Base-by-base conservation (phyloP, 257 asterid species). In the Paraleonurus japonicus region DNA sequence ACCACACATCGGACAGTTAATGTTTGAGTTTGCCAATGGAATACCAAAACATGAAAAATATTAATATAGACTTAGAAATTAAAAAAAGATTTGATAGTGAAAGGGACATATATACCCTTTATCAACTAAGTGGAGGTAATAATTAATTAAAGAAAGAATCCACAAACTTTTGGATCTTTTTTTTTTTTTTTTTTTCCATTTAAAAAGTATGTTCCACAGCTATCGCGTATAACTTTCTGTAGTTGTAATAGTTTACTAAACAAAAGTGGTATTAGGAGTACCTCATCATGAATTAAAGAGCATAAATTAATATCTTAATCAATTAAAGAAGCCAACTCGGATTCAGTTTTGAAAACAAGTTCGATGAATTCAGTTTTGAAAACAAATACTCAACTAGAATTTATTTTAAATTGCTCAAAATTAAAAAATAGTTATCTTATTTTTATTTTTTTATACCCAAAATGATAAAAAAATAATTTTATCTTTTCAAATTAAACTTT, bases 81-180 rank as follows among this genome's bases (percentile, higher is more conserved):
- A n/a, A 45, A 6, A n/a, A 2, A 48, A 61, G 62, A 48, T 71
- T 45, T 1, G 51, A 45, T 47, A 12, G 2, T 32, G 76, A 48
- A 48, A 71, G 48, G 10, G 75, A 70, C 48, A 58, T 53, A 16
- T 7, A 39, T 69, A 4, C 24, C 27, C 43, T 39, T 57, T 35
- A 23, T 28, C 48, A 24, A 70, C n/a, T 26, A 22, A 54, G 50
- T 43, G 69, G 69, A 16, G 22, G 22, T 47, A 5, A 47, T 47
- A 5, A 47, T 47, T 41, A n/a, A 4, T 30, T 71, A 28, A 71
- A 19, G 22, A 61, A 28, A 61, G 19, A 20, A 69, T 54, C 23
- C 65, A 4, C 30, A 23, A 7, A 28, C 67, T 41, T 57, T 57
- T 5, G 12, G 1, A 57, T 23, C 24, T 15, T 55, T 20, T 37